These are phyloP conservation scores for Jaltomata sinuosa DNA, from an alignment of 257 asterid species.

Conservation along the genomic window DNA sequence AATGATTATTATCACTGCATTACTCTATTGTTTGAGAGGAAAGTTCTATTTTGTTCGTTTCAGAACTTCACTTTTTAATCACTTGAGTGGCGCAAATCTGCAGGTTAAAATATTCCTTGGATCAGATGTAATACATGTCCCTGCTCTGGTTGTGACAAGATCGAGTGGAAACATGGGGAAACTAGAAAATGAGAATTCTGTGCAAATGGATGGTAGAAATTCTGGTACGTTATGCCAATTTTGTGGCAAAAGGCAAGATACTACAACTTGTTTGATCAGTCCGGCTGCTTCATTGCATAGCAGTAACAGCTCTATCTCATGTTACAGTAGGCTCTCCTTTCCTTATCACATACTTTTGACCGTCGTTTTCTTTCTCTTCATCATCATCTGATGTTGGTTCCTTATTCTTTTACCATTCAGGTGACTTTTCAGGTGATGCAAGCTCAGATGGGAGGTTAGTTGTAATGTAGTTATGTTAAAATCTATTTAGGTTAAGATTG, in stretches of 20 bases:
- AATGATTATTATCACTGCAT: neutral
- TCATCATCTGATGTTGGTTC: conserved; percentile 6
- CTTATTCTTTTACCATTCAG: conserved; percentile 26
- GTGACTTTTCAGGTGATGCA: conserved; percentile 59
- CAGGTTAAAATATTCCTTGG: neutral
- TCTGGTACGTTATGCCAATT: conserved; percentile 23
- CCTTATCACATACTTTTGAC: neutral
- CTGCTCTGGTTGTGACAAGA: neutral
- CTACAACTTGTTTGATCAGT: conserved; percentile 17
- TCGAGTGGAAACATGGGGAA: neutral
- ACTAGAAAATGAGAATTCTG: neutral
- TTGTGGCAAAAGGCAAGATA: conserved; percentile 32
- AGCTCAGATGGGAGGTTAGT: conserved; percentile 46
- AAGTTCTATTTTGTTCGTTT: neutral
- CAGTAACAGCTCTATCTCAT: conserved; percentile 46
- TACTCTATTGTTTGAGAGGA: neutral
- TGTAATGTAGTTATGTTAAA: conserved; percentile 5
- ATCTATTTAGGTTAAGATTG: neutral
- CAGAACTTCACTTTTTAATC: neutral
- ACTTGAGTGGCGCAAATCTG: neutral
- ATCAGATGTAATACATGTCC: neutral
- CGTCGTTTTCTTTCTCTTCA: neutral
- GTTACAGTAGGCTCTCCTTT: conserved; percentile 36
- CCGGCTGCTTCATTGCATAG: conserved; percentile 37
- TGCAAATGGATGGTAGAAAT: neutral